Evolutionary conservation across 2,329 filamentous ascomycete species (phyloP).

Genomic region (Purpureocillium lavendulum): DNA sequence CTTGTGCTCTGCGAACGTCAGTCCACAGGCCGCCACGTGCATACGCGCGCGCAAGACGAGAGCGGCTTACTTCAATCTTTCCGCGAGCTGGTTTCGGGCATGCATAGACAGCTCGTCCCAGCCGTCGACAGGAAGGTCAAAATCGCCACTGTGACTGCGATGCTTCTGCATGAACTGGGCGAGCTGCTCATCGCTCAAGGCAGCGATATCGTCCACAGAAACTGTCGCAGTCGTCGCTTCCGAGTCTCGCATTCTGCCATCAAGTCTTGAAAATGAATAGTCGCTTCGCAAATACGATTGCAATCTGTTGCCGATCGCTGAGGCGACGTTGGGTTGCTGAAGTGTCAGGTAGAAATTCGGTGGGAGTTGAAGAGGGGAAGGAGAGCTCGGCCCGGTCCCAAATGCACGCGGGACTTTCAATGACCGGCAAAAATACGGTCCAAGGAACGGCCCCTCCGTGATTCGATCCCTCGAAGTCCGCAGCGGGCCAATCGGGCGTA

Average conservation of each 20-base stretch:
- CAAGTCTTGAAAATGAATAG: not conserved
- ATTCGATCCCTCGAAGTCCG: too few relatives aligned
- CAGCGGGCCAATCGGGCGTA: too few relatives aligned
- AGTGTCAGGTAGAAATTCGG: too few relatives aligned
- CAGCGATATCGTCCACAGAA: constrained; percentile 4
- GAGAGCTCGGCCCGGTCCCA: too few relatives aligned
- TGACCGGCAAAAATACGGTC: too few relatives aligned
- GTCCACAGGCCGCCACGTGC: not conserved
- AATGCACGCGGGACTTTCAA: too few relatives aligned
- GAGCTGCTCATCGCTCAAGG: constrained; percentile 11
- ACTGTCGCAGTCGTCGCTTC: not conserved
- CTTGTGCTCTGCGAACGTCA: constrained; percentile 1
- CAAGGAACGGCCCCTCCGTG: too few relatives aligned
- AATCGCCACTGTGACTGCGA: constrained; percentile 8
- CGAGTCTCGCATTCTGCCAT: not conserved
- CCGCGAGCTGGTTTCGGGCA: constrained; percentile 7
- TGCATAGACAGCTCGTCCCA: constrained; percentile 9
- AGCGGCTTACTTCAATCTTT: constrained; percentile 9
- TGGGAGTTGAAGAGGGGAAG: too few relatives aligned
- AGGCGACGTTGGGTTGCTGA: too few relatives aligned
- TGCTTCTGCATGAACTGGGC: constrained; percentile 9
- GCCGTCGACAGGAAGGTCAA: constrained; percentile 7
- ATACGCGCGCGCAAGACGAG: not conserved
- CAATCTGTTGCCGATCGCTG: not conserved
- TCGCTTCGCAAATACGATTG: too few relatives aligned